Evolutionary conservation across 345 rosid genomes (phyloP).

Genomic region (Sonneratia caseolaris): DNA sequence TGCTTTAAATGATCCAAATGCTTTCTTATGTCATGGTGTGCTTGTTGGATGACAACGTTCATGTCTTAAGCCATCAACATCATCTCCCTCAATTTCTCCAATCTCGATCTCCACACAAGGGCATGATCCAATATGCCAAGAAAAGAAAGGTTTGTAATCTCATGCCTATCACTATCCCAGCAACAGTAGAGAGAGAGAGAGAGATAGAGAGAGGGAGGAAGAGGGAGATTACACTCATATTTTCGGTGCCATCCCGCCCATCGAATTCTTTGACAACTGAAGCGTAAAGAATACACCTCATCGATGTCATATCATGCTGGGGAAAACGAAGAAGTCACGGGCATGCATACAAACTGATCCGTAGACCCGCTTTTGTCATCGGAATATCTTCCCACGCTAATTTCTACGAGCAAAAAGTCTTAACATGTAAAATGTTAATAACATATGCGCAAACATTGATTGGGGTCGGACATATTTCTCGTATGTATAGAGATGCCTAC

Average conservation of each 20-base stretch:
- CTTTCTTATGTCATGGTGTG: not conserved
- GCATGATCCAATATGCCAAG: not conserved
- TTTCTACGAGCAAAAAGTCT: too few relatives aligned
- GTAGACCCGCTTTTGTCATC: not conserved
- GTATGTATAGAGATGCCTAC: too few relatives aligned
- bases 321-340: not conserved
- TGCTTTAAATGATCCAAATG: not conserved
- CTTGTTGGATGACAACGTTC: not conserved
- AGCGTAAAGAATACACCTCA: too few relatives aligned
- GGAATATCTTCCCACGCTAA: not conserved
- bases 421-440: too few relatives aligned
- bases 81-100: not conserved
- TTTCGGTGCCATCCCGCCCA: not conserved
- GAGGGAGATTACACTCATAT: not conserved
- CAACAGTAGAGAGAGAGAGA: not conserved
- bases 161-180: not conserved
- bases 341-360: too few relatives aligned
- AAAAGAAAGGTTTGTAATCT: slow-evolving; percentile 2
- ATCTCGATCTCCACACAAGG: not conserved
- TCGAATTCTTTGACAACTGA: not conserved
- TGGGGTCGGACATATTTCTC: too few relatives aligned
- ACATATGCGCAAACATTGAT: too few relatives aligned
- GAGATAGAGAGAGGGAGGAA: not conserved
- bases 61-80: not conserved
- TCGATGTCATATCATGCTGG: not conserved